Evolutionary conservation across 2,329 filamentous ascomycete species (phyloP).

Genomic region (Fusarium gaditjirri): DNA sequence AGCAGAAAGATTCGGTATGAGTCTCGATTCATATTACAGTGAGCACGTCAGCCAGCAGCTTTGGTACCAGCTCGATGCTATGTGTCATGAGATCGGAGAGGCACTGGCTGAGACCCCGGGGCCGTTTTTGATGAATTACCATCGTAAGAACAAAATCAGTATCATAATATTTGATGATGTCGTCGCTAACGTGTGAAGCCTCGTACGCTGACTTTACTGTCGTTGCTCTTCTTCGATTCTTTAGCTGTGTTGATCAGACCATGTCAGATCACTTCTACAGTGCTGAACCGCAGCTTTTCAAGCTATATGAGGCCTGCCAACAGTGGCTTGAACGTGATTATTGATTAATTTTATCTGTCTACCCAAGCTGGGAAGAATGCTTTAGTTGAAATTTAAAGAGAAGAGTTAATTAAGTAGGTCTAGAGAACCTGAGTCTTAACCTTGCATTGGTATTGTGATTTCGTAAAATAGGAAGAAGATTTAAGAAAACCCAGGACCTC

Average conservation of each 20-base stretch:
- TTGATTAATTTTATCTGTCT: background rate
- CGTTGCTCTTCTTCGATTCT: background rate
- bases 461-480: background rate
- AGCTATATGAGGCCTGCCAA: background rate
- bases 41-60: background rate
- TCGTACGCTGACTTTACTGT: background rate
- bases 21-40: background rate
- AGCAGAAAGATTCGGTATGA: background rate
- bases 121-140: background rate
- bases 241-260: background rate
- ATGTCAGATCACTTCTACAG: background rate
- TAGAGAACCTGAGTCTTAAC: too few relatives aligned
- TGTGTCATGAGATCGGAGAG: background rate
- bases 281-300: background rate
- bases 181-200: background rate
- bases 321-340: background rate
- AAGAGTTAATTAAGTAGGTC: accelerated
- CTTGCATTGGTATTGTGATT: background rate
- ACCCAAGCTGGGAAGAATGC: accelerated
- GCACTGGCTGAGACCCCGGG: background rate
- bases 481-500: background rate
- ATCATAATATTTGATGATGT: accelerated
- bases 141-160: background rate
- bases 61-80: background rate
- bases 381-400: background rate